Conservation (phyloP, 2,329 filamentous ascomycete genomes). For the Diaporthe batatas region DNA sequence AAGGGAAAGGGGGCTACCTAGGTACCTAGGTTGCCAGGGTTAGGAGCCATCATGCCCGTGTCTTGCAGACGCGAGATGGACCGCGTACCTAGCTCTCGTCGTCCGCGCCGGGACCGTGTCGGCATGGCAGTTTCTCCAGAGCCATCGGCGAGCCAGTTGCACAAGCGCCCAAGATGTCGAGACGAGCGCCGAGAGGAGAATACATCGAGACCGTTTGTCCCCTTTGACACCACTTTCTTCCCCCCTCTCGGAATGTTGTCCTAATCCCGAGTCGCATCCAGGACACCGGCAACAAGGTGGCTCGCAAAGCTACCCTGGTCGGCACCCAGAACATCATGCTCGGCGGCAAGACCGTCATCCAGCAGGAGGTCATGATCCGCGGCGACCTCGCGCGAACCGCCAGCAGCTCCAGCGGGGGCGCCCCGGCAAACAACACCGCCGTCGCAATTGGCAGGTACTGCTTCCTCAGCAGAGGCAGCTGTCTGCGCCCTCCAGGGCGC, state of each 20-base stretch:
- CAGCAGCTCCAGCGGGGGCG: constrained; percentile 52
- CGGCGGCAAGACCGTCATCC: constrained; percentile 94
- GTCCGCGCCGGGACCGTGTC: constrained; percentile 3
- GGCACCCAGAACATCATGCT: constrained; percentile 98
- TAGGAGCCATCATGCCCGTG: background rate
- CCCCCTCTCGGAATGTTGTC: background rate
- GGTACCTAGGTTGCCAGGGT: background rate
- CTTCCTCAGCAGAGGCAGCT: constrained; percentile 83
- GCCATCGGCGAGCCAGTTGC: background rate
- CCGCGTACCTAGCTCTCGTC: background rate
- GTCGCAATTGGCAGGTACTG: constrained; percentile 94
- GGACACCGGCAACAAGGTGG: constrained; percentile 99
- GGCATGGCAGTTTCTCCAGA: constrained; percentile 21
- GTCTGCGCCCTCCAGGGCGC: constrained; percentile 86
- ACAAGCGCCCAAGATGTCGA: constrained; percentile 72
- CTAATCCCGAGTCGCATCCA: constrained; percentile 52
- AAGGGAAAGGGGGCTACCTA: background rate
- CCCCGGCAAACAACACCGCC: constrained; percentile 70
- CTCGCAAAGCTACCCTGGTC: constrained; percentile 89
- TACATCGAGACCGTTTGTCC: constrained; percentile 92
- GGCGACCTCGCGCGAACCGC: constrained; percentile 82
- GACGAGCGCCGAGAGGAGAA: constrained; percentile 85
- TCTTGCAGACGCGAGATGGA: background rate
- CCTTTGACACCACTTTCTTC: background rate
- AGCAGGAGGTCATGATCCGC: constrained; percentile 93